Percentiles rank a stretch among this genome's conserved stretches.
Conservation (phyloP, 768 basidiomycete genomes). For the Leccinum imitatum region DNA sequence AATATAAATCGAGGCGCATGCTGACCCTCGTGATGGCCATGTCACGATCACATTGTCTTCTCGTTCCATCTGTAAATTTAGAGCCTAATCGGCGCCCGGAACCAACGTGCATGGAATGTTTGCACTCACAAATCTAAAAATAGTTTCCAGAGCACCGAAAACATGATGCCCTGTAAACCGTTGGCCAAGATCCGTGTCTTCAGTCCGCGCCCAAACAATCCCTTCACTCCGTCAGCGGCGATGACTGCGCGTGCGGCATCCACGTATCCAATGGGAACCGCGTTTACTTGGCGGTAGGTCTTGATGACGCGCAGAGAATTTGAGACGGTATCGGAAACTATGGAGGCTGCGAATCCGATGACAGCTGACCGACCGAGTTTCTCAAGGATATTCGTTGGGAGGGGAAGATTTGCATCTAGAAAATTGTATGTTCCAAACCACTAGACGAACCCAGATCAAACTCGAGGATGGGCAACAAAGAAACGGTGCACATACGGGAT, state of each 20-base stretch:
- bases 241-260: constrained; percentile 79
- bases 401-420: constrained; percentile 63
- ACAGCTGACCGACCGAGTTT: constrained; percentile 79
- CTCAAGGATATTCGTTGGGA: constrained; percentile 48
- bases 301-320: constrained; percentile 93
- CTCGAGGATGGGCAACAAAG: not conserved
- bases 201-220: constrained; percentile 85
- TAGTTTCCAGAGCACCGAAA: constrained; percentile 86
- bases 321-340: constrained; percentile 81
- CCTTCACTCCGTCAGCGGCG: constrained; percentile 68
- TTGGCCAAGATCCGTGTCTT: constrained; percentile 89
- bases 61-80: constrained; percentile 34
- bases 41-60: constrained; percentile 20
- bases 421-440: constrained; percentile 90
- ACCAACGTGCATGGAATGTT: not conserved
- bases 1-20: not conserved
- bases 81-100: not conserved
- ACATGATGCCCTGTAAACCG: constrained; percentile 89
- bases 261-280: constrained; percentile 73
- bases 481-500: constrained; percentile 54
- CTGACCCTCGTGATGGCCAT: not conserved
- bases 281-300: constrained; percentile 92
- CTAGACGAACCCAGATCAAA: constrained; percentile 34
- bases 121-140: constrained; percentile 82
- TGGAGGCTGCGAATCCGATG: constrained; percentile 87